Evolutionary conservation across 208 protist species (phyloP), one percentile per base, ranked within the genome.

Genomic region (Endotrypanum monterogeii): DNA sequence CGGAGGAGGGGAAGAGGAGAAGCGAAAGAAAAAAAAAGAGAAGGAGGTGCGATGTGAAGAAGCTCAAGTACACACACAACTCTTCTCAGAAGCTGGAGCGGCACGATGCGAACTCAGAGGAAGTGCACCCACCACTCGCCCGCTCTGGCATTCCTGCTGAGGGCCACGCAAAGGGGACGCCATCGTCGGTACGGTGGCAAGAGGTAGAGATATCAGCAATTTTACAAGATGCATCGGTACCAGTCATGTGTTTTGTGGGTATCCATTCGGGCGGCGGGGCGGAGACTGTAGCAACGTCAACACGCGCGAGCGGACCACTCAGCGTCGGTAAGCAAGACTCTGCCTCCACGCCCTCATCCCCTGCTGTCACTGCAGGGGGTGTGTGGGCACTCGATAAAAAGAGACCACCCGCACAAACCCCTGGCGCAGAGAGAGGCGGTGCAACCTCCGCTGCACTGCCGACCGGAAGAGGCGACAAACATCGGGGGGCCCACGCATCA

Each of bases 71-170:
- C 8, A 48, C 8, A 48, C 44, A 16, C 25, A 5, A 58, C 56
- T 14, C 32, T 37, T 41, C 54, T 28, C 65, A 74, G 39, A 37
- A 68, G 54, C 79, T 81, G 3, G 74, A 86, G 50, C 71, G 65
- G 51, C 70, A 74, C 9, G 76, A 80, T 1, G 54, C 70, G 39
- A 80, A 68, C 70, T 71, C 76, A 25, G 54, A 39, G n/a, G 70
- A 76, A 63, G 70, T 67, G 70, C 61, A 68, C 11, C 37, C 12
- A 63, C 44, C 52, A 1, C 60, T 65, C 35, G 32, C 56, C 60
- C 37, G 7, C 60, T 23, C 56, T 9, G 30, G 56, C 0, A 9
- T 35, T 48, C 7, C 70, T 44, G 50, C 50, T 35, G 63, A 12
- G n/a, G 63, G 46, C 11, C 46, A 25, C 28, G 41, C 20, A 41